Evolutionary conservation across 2,329 filamentous ascomycete species (phyloP).

Genomic region (Leptoxyphium fumago): DNA sequence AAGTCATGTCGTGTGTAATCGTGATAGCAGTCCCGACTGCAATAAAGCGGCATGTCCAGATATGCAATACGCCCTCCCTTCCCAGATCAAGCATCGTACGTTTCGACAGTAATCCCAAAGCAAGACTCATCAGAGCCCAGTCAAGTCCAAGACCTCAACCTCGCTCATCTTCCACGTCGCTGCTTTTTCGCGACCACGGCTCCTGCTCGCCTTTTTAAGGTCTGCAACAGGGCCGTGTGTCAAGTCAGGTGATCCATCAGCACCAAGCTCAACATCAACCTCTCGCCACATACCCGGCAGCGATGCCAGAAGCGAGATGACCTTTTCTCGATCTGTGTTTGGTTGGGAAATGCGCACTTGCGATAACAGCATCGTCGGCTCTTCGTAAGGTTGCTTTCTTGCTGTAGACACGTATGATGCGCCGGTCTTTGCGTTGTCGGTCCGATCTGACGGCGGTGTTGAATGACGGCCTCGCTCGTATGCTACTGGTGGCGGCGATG

Average conservation of each 20-base stretch:
- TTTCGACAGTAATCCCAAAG: too few species aligned
- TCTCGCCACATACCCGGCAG: slow-evolving; percentile 21
- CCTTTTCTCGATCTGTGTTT: slow-evolving; percentile 4
- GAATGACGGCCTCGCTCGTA: too few species aligned
- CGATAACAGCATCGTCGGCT: too few species aligned
- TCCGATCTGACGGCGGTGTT: not conserved
- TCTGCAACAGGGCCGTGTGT: slow-evolving; percentile 7
- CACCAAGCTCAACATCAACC: slow-evolving; percentile 6
- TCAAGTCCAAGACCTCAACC: slow-evolving; percentile 23
- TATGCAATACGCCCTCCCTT: too few species aligned
- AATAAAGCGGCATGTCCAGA: too few species aligned
- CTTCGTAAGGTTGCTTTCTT: slow-evolving; percentile 4
- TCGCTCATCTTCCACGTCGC: slow-evolving; percentile 18
- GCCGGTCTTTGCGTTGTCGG: not conserved
- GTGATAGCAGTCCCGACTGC: too few species aligned
- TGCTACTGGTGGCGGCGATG: too few species aligned
- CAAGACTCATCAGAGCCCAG: slow-evolving; percentile 2
- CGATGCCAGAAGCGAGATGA: slow-evolving; percentile 17
- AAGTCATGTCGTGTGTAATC: too few species aligned
- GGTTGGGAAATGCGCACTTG: too few species aligned
- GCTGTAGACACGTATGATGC: not conserved
- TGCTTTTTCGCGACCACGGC: slow-evolving; percentile 3
- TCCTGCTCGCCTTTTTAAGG: slow-evolving; percentile 9
- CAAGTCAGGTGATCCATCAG: slow-evolving; percentile 13
- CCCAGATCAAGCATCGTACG: too few species aligned